phyloP scores from a whole-genome alignment of 805 yeast species.

The Clavispora phyllophila region DNA sequence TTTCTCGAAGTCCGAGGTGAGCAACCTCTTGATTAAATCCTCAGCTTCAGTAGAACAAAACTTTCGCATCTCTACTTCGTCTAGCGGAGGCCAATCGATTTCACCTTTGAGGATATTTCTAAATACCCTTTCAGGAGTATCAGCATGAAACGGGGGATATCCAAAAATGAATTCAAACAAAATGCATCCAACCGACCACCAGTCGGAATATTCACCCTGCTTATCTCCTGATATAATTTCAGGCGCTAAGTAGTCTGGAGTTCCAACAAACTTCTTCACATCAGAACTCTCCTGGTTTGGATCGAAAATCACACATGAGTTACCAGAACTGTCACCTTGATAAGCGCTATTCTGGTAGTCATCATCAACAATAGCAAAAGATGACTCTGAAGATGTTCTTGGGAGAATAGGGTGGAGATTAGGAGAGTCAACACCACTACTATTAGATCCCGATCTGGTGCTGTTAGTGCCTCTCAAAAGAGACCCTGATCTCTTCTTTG shows the following conservation, averaged over 20 bases:
- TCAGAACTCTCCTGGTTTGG: constrained; percentile 49
- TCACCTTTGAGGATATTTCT: constrained; percentile 67
- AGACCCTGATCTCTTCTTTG: constrained; percentile 14
- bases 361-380: constrained; percentile 52
- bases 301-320: constrained; percentile 62
- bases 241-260: constrained; percentile 97
- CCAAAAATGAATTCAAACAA: constrained; percentile 89
- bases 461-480: constrained; percentile 12
- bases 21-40: constrained; percentile 61
- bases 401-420: constrained; percentile 42
- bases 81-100: constrained; percentile 79
- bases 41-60: constrained; percentile 63
- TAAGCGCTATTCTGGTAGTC: constrained; percentile 25
- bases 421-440: constrained; percentile 46
- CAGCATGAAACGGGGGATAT: constrained; percentile 89
- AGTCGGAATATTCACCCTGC: constrained; percentile 83
- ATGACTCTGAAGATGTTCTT: constrained; percentile 51
- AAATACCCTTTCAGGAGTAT: constrained; percentile 75
- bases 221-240: constrained; percentile 85
- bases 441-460: constrained; percentile 27
- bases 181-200: constrained; percentile 99
- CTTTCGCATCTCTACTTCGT: constrained; percentile 46
- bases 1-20: constrained; percentile 56
- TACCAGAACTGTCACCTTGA: constrained; percentile 18
- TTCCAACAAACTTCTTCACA: constrained; percentile 77